Evolutionary conservation across 179 eudicot genomes (phyloP).

Genomic region (Actinidia arguta): DNA sequence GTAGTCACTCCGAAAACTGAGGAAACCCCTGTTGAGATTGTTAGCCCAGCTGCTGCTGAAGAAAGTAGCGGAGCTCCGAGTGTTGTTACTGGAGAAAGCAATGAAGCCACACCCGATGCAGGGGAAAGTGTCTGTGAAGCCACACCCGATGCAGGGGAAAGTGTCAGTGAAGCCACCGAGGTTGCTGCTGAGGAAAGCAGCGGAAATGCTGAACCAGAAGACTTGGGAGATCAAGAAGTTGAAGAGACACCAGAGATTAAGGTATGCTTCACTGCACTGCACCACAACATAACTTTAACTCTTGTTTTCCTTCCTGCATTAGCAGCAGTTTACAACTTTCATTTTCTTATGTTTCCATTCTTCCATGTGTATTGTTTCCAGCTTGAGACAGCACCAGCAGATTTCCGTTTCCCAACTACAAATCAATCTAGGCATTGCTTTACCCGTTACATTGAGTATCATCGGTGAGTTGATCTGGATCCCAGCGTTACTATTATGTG

Average conservation of each 20-base stretch:
- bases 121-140: slow-evolving; percentile 30
- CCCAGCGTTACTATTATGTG: background rate
- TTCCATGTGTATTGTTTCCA: slow-evolving; percentile 20
- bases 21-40: slow-evolving; percentile 31
- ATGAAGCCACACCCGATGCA: slow-evolving; percentile 25
- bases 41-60: slow-evolving; percentile 39
- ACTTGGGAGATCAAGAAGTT: slow-evolving; percentile 43
- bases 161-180: slow-evolving; percentile 26
- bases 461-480: slow-evolving; percentile 45
- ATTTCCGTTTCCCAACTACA: slow-evolving; percentile 76
- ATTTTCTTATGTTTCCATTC: background rate
- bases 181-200: slow-evolving; percentile 42
- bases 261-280: slow-evolving; percentile 38
- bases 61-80: slow-evolving; percentile 33
- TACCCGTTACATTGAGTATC: slow-evolving; percentile 79
- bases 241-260: slow-evolving; percentile 74
- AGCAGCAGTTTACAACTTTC: background rate
- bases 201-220: slow-evolving; percentile 39
- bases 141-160: slow-evolving; percentile 25
- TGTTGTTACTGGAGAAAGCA: slow-evolving; percentile 32
- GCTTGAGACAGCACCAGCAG: slow-evolving; percentile 86
- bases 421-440: slow-evolving; percentile 83
- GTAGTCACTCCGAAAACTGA: slow-evolving; percentile 44
- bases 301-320: background rate
- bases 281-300: background rate